Evolutionary conservation across 2,329 filamentous ascomycete species (phyloP).

Genomic region (Fusarium multiceps): DNA sequence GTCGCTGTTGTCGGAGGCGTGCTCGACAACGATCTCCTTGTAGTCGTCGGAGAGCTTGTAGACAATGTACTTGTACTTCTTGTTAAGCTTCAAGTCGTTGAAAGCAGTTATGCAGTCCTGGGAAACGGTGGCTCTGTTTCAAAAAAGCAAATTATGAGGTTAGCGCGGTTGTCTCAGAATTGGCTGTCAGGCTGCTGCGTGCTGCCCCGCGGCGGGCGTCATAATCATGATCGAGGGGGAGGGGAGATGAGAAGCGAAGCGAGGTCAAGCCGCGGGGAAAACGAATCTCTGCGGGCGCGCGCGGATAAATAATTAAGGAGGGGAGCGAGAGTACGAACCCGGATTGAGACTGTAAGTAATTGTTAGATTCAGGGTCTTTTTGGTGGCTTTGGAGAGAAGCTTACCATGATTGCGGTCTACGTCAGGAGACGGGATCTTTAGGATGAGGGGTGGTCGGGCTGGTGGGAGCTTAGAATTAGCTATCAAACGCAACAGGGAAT

Average conservation of each 20-base stretch:
- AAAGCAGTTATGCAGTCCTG: conserved; percentile 77
- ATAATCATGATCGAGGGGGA: conserved; percentile 31
- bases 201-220: conserved; percentile 42
- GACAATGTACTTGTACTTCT: conserved; percentile 87
- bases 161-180: conserved; percentile 41
- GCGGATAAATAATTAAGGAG: conserved; percentile 12
- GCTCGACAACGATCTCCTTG: conserved; percentile 84
- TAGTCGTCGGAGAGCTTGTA: conserved; percentile 87
- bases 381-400: conserved; percentile 39
- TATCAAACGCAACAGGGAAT: conserved; percentile 21
- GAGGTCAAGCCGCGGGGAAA: conserved; percentile 14
- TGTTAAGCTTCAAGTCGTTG: conserved; percentile 86
- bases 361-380: conserved; percentile 31
- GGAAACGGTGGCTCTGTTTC: conserved; percentile 73
- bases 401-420: conserved; percentile 56
- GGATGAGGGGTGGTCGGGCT: conserved; percentile 45
- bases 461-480: conserved; percentile 45
- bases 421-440: conserved; percentile 46
- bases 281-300: conserved; percentile 25
- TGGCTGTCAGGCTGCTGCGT: conserved; percentile 21
- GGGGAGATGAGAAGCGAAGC: conserved; percentile 24
- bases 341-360: conserved; percentile 69
- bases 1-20: conserved; percentile 73
- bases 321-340: conserved; percentile 59
- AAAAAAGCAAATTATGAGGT: conserved; percentile 28